A percentile compares a stretch with the other conserved stretches of the same genome.
These are phyloP conservation scores for Tausonia pullulans DNA, from an alignment of 1,284 basidiomycete species.

Conservation along the genomic window DNA sequence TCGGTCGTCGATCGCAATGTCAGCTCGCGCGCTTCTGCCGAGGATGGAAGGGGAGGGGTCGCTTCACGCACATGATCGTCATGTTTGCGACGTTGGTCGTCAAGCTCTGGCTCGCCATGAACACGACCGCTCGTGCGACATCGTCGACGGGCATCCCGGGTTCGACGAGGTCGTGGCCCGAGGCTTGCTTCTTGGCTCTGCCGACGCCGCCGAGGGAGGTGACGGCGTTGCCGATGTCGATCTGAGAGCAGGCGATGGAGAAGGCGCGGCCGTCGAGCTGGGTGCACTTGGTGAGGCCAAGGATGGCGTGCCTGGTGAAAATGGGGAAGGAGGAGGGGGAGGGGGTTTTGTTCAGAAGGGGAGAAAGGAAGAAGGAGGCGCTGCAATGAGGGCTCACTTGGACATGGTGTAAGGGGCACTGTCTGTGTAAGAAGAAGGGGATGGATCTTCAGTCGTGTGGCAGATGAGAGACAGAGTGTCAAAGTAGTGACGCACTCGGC, in stretches of 20 bases:
- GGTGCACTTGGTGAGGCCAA: constrained; percentile 60
- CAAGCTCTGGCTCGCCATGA: constrained; percentile 55
- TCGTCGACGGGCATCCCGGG: constrained; percentile 39
- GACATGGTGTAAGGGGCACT: not conserved
- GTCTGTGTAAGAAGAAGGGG: not conserved
- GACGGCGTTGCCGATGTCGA: constrained; percentile 51
- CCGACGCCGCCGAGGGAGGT: not conserved
- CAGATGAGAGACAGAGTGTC: not conserved
- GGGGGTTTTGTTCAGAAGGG: not conserved
- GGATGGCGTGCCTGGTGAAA: constrained; percentile 63
- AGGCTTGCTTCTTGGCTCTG: constrained; percentile 2
- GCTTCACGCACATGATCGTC: constrained; percentile 54
- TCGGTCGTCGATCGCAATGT: not conserved
- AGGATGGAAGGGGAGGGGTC: not conserved
- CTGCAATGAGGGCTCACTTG: not conserved
- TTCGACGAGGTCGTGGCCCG: constrained; percentile 7
- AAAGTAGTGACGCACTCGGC: constrained; percentile 31
- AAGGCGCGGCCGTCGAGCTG: constrained; percentile 61
- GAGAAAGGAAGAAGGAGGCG: not conserved
- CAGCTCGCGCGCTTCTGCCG: not conserved
- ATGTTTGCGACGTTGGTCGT: constrained; percentile 59
- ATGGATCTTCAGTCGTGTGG: not conserved
- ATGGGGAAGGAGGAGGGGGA: not conserved
- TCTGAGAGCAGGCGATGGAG: constrained; percentile 63
- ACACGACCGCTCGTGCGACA: constrained; percentile 57